A percentile compares a stretch with the other conserved stretches of the same genome.
Conservation (phyloP, 345 rosid genomes). For the Erodium maritimum region DNA sequence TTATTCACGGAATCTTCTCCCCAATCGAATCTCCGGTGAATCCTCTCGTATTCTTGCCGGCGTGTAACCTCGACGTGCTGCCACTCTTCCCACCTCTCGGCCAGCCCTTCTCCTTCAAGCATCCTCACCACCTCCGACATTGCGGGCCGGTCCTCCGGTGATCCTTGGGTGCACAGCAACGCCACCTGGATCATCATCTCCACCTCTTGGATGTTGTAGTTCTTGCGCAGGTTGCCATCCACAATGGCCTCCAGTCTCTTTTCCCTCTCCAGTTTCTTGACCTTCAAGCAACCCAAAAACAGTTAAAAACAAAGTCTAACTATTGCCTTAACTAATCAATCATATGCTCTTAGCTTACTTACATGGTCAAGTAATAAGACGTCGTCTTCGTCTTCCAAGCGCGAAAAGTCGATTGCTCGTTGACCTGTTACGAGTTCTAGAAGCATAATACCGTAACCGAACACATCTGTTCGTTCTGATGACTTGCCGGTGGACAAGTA, state of each 20-base stretch:
- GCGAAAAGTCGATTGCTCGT: conserved; percentile 89
- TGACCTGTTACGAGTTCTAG: conserved; percentile 99
- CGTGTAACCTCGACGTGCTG: conserved; percentile 71
- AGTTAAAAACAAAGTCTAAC: too few species aligned
- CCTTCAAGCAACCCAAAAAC: conserved; percentile 31
- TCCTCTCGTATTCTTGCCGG: conserved; percentile 67
- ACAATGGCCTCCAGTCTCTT: conserved; percentile 73
- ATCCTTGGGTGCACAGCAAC: conserved; percentile 71
- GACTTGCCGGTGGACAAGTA: conserved; percentile 94
- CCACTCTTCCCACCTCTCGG: conserved; percentile 99
- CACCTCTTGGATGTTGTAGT: conserved; percentile 51
- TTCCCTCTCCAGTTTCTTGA: conserved; percentile 88
- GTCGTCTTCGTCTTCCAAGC: conserved; percentile 94
- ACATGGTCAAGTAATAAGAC: conserved; percentile 90
- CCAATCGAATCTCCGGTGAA: conserved; percentile 77
- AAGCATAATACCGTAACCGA: conserved; percentile 91
- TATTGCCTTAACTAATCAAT: too few species aligned
- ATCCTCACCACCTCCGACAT: conserved; percentile 93
- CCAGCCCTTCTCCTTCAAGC: conserved; percentile 97
- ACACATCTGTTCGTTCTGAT: conserved; percentile 92
- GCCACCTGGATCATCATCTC: conserved; percentile 93
- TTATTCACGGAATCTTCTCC: conserved; percentile 74
- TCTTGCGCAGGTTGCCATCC: conserved; percentile 51
- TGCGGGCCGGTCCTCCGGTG: conserved; percentile 77
- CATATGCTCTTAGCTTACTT: conserved; percentile 25